A percentile compares a stretch with the other conserved stretches of the same genome.
phyloP scores from a whole-genome alignment of 352 stramenopile genomes.

The Globisporangium middletonii region DNA sequence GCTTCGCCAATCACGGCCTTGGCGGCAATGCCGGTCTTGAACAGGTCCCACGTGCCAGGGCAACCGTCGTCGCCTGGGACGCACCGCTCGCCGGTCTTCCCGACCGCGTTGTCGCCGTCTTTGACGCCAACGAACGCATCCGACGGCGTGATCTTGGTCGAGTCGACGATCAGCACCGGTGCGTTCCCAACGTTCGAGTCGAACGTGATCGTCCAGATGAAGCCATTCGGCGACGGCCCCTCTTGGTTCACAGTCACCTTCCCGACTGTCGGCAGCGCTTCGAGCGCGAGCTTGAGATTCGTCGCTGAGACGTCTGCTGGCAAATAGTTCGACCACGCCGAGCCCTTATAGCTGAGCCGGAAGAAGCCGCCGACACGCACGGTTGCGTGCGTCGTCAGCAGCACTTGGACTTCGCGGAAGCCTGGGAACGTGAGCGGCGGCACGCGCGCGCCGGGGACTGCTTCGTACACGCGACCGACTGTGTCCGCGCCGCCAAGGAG shows the following conservation, averaged over 20 bases:
- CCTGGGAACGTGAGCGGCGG: conserved; percentile 47
- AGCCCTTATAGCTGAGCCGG: conserved; percentile 66
- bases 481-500: conserved; percentile 19
- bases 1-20: conserved; percentile 40
- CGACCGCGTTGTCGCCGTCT: conserved; percentile 75
- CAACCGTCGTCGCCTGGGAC: conserved; percentile 40
- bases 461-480: conserved; percentile 41
- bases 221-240: conserved; percentile 27
- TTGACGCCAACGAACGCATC: conserved; percentile 50
- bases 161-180: conserved; percentile 41
- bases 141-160: conserved; percentile 46
- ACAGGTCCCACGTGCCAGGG: conserved; percentile 38
- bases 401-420: conserved; percentile 61
- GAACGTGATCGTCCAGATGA: conserved; percentile 79
- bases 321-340: conserved; percentile 64
- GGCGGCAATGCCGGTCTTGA: conserved; percentile 25
- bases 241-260: conserved; percentile 39
- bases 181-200: conserved; percentile 58
- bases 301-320: conserved; percentile 24
- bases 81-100: conserved; percentile 30
- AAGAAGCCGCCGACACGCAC: conserved; percentile 54
- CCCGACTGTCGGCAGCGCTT: conserved; percentile 60
- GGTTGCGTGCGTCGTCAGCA: conserved; percentile 49
- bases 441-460: conserved; percentile 33
- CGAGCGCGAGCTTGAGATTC: conserved; percentile 46